Conservation (phyloP, 2,329 filamentous ascomycete genomes). For the Pseudogymnoascus sp. region DNA sequence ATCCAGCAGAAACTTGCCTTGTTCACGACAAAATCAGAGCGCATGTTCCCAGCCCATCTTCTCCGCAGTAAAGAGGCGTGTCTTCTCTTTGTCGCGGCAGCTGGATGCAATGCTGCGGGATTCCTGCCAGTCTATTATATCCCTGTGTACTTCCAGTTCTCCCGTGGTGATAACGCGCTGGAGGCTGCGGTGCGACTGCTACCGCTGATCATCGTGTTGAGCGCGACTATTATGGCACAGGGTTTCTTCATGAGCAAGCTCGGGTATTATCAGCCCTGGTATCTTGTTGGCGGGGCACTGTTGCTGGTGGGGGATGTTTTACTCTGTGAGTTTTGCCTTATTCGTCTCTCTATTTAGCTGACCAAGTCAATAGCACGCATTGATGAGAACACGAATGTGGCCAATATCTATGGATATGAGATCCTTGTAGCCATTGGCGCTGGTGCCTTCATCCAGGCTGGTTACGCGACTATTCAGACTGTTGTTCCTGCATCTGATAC, state of each 20-base stretch:
- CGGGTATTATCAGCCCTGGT: slow-evolving; percentile 36
- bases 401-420: slow-evolving; percentile 29
- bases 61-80: slow-evolving; percentile 15
- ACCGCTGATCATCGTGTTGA: slow-evolving; percentile 34
- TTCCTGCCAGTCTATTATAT: slow-evolving; percentile 38
- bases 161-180: slow-evolving; percentile 39
- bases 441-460: slow-evolving; percentile 30
- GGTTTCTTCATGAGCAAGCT: slow-evolving; percentile 30
- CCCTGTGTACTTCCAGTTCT: slow-evolving; percentile 42
- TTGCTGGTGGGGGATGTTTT: slow-evolving; percentile 30
- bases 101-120: slow-evolving; percentile 38
- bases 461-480: slow-evolving; percentile 30
- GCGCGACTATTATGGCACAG: slow-evolving; percentile 30
- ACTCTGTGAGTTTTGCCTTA: slow-evolving; percentile 22
- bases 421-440: slow-evolving; percentile 35
- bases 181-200: slow-evolving; percentile 34
- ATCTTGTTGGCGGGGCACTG: slow-evolving; percentile 30
- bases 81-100: slow-evolving; percentile 35
- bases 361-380: slow-evolving; percentile 28
- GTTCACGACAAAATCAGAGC: slow-evolving; percentile 16
- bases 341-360: slow-evolving; percentile 9
- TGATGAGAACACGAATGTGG: slow-evolving; percentile 19
- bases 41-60: slow-evolving; percentile 20
- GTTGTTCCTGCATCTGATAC: slow-evolving; percentile 21
- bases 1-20: slow-evolving; percentile 18